These are phyloP conservation scores for Rubus parviflorus DNA, from an alignment of 306 rosid genomes.

Conservation along the genomic window DNA sequence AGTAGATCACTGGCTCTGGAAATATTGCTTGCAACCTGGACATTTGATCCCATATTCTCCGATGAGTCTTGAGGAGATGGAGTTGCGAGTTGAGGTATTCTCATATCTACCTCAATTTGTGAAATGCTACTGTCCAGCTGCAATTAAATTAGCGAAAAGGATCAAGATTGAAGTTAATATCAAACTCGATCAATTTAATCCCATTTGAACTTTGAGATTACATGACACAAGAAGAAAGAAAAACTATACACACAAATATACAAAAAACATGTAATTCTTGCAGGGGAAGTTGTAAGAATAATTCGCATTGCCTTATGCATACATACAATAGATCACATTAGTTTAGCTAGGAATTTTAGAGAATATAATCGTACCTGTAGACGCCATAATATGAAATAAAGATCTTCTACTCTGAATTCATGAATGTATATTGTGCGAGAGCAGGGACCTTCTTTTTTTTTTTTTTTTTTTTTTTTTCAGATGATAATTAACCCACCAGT, in stretches of 20 bases:
- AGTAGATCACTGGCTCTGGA: constrained; percentile 47
- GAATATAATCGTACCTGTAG: too few species aligned
- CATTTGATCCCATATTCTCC: neutral
- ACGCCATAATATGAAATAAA: too few species aligned
- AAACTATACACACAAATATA: neutral
- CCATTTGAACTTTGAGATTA: neutral
- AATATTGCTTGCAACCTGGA: neutral
- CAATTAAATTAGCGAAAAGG: neutral
- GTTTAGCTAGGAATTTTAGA: too few species aligned
- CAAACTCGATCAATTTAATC: neutral
- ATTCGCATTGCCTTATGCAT: too few species aligned
- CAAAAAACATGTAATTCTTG: neutral
- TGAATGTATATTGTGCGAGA: too few species aligned
- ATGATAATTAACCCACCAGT: too few species aligned
- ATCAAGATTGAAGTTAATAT: neutral
- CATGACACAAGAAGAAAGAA: neutral
- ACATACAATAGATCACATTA: too few species aligned
- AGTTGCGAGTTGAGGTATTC: neutral
- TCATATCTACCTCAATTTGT: neutral
- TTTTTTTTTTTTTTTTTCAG: too few species aligned
- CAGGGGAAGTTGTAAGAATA: neutral
- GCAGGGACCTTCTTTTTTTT: too few species aligned
- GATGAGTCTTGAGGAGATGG: neutral
- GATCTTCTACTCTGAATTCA: too few species aligned
- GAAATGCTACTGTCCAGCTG: neutral